A percentile compares a stretch with the other conserved stretches of the same genome.
These are phyloP conservation scores for Grigorovia jiainica DNA, from an alignment of 805 yeast species.

Conservation along the genomic window DNA sequence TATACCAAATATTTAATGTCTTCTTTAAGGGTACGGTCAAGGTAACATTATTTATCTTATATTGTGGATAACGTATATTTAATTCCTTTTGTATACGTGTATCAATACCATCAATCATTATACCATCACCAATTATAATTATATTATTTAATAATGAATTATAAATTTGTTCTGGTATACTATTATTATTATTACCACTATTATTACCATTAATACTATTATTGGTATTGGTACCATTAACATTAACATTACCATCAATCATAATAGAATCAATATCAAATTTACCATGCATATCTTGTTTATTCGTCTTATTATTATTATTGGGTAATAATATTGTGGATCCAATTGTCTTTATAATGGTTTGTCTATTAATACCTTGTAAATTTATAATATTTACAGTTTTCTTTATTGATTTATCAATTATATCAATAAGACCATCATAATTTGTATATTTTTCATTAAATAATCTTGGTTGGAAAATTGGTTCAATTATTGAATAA, in stretches of 20 bases:
- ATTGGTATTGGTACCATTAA: neutral
- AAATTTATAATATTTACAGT: conserved; percentile 14
- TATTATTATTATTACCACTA: neutral
- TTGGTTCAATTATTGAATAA: conserved; percentile 18
- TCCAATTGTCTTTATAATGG: neutral
- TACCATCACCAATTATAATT: conserved; percentile 71
- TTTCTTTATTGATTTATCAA: conserved; percentile 20
- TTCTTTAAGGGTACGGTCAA: conserved; percentile 69
- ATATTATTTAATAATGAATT: conserved; percentile 40
- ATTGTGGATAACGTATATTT: conserved; percentile 62
- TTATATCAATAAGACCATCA: conserved; percentile 23
- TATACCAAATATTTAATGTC: conserved; percentile 73
- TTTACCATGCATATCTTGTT: neutral
- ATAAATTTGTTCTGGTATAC: conserved; percentile 24
- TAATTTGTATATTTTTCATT: conserved; percentile 10
- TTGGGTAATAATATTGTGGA: conserved; percentile 1
- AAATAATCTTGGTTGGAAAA: conserved; percentile 22
- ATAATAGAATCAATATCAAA: neutral
- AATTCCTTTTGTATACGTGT: conserved; percentile 69
- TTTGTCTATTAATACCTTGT: neutral
- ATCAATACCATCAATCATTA: conserved; percentile 71
- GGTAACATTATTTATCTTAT: conserved; percentile 78
- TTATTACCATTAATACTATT: too few relatives aligned
- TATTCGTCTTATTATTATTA: neutral
- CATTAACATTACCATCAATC: neutral